Conservation (phyloP, 164 flowering plant genomes). For the Litsea cubeba region DNA sequence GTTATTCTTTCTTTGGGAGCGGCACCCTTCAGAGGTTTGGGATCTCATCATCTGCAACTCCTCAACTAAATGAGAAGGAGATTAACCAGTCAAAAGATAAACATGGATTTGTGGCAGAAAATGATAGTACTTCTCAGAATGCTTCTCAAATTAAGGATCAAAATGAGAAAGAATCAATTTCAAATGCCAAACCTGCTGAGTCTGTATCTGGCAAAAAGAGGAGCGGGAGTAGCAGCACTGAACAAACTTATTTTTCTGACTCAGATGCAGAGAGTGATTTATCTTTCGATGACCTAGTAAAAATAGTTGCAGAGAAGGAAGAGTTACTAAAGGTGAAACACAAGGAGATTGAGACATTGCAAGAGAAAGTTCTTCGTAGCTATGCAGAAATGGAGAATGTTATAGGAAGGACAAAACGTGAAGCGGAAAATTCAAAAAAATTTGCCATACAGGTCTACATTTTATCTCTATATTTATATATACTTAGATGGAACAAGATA, state of each 20-base stretch:
- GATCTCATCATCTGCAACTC: slow-evolving; percentile 63
- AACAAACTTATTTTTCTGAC: slow-evolving; percentile 60
- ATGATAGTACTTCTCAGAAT: background rate
- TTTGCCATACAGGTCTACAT: slow-evolving; percentile 78
- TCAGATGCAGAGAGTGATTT: slow-evolving; percentile 67
- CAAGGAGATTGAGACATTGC: slow-evolving; percentile 53
- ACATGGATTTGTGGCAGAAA: slow-evolving; percentile 9
- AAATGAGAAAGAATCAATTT: slow-evolving; percentile 26
- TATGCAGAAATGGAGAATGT: slow-evolving; percentile 90
- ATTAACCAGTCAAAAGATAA: slow-evolving; percentile 25
- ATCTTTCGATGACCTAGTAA: slow-evolving; percentile 62
- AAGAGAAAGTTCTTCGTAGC: slow-evolving; percentile 71
- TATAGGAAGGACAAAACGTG: slow-evolving; percentile 74
- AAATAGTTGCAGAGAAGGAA: slow-evolving; percentile 75
- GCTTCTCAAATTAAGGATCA: slow-evolving; percentile 1
- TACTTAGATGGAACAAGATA: too few relatives aligned
- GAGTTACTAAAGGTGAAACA: slow-evolving; percentile 50
- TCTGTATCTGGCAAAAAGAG: slow-evolving; percentile 24
- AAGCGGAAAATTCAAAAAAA: slow-evolving; percentile 78
- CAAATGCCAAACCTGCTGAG: slow-evolving; percentile 21
- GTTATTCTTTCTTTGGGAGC: slow-evolving; percentile 19
- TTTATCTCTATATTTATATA: background rate
- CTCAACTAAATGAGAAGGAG: slow-evolving; percentile 49
- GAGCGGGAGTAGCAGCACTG: slow-evolving; percentile 33
- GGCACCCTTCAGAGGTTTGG: slow-evolving; percentile 37